Evolutionary conservation across 2,329 filamentous ascomycete species (phyloP).

Genomic region (Nemania sp.): DNA sequence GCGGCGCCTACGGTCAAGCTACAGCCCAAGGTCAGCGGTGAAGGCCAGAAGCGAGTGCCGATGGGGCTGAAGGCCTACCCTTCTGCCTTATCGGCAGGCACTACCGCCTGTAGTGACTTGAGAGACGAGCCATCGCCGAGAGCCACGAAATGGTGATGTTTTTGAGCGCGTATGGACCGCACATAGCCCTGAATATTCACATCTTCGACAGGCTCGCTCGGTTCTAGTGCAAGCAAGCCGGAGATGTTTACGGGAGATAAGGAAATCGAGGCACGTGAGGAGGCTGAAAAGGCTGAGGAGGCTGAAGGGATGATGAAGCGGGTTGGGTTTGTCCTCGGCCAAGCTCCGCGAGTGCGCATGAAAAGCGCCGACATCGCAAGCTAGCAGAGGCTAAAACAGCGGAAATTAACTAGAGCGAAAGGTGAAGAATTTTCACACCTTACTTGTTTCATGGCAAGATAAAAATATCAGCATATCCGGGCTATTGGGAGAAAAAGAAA

Average conservation of each 20-base stretch:
- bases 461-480: background rate
- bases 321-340: conserved; percentile 21
- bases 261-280: conserved; percentile 31
- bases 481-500: background rate
- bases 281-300: background rate
- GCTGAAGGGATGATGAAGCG: background rate
- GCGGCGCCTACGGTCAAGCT: conserved; percentile 83
- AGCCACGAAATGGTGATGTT: conserved; percentile 79
- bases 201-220: conserved; percentile 47
- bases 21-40: conserved; percentile 36
- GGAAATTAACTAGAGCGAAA: background rate
- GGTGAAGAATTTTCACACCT: conserved; percentile 1
- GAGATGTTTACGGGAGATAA: conserved; percentile 52
- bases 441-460: background rate
- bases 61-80: conserved; percentile 58
- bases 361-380: conserved; percentile 31
- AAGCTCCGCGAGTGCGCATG: conserved; percentile 30
- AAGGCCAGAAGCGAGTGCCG: conserved; percentile 17
- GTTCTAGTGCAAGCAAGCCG: conserved; percentile 58
- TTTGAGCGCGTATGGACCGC: conserved; percentile 83
- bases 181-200: conserved; percentile 77
- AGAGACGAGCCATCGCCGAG: conserved; percentile 86
- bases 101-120: conserved; percentile 76
- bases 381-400: background rate
- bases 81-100: conserved; percentile 71